Evolutionary conservation across 2,329 filamentous ascomycete genomes (phyloP), one percentile per base, ranked within the genome.

Genomic region (Nothophaeocryptopus gaeumannii): DNA sequence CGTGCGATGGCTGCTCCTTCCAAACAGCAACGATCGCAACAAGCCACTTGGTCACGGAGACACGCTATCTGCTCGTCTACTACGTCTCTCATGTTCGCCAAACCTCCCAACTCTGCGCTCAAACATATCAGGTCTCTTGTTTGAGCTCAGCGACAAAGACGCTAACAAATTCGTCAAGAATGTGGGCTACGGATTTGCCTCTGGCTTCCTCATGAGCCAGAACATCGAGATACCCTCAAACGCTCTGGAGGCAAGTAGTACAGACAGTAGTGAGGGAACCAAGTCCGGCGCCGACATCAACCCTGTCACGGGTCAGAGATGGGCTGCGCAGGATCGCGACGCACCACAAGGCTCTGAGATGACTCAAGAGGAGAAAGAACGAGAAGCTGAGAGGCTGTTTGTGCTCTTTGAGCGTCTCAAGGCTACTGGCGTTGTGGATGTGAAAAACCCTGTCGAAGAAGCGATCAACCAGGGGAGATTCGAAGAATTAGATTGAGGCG

Each of bases 171-270:
- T 96, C 63, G 87, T 97, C 0, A 79, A 88, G 44, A 96, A 96
- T 59, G 88, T 99, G 10, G 93, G 93, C 0, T 99, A 96, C 65
- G 93, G 93, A 0, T 96, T 88, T 64, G 93, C 93, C 0, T 88
- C 90, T 0, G 93, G 93, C 0, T 96, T 93, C 66, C 74, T 99
- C 12, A 85, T 91, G 72, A 85, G 87, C 55, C 87, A 92, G 55
- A 88, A 93, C 47, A 83, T 97, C 10, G 78, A 85, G 0, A 76
- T 96, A 15, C 89, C 90, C 0, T 77, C 83, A 51, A 83, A 78
- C 47, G 80, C 83, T 1, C 72, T 82, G 8, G 79, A 84, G 59
- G 75, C 78, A 5, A 77, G 73, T 62, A 75, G 74, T 32, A 68
- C 61, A 8, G 39, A 43, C n/a, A 45, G 45, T 8, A 49, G 45